Base-by-base conservation (phyloP, 225 moss, liverwort and hornwort species). In the Rhytidiadelphus loreus region DNA sequence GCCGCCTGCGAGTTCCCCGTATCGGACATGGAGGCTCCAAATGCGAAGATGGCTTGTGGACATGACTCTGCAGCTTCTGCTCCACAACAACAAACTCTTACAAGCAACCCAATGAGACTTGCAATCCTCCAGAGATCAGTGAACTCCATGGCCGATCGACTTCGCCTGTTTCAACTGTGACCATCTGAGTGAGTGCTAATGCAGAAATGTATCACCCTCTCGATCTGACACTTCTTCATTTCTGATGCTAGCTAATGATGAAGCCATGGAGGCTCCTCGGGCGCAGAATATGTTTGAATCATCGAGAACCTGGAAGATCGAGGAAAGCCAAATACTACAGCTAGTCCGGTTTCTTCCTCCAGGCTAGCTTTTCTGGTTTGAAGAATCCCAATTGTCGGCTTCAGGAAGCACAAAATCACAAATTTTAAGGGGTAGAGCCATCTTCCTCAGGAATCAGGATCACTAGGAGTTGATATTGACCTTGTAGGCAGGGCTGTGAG, bases 11-110 rank as follows among this genome's bases (percentile, higher is more conserved):
- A 83, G 77, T 93, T 92, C n/a, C 93, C 90, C 12, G 93, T 91
- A 13, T 93, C 92, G 15, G 88, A 56, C 87, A 81, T 89, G 75
- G 93, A 93, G 12, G 84, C 90, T 88, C 93, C 93, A n/a, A 92
- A 93, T 33, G 89, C 90, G 72, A 93, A 93, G 70, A 92, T 76
- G 32, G 93, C 92, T 84, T 60, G 46, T 12, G 93, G 93, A 19
- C 92, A 93, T 55, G 52, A 58, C 21, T 60, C 60, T 39, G 72
- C 77, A 68, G 88, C 92, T 84, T 60, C 29, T 81, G 61, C 84
- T 39, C 69, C 60, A 55, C 53, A 37, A 39, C 85, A 82, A 44
- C 16, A 85, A 37, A 73, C 56, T 11, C 69, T 6, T 28, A 20
- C 39, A 37, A 87, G 43, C 59, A 87, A 35, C 80, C 44, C 37